phyloP scores from a whole-genome alignment of 257 asterid species.

The Rhazya stricta region DNA sequence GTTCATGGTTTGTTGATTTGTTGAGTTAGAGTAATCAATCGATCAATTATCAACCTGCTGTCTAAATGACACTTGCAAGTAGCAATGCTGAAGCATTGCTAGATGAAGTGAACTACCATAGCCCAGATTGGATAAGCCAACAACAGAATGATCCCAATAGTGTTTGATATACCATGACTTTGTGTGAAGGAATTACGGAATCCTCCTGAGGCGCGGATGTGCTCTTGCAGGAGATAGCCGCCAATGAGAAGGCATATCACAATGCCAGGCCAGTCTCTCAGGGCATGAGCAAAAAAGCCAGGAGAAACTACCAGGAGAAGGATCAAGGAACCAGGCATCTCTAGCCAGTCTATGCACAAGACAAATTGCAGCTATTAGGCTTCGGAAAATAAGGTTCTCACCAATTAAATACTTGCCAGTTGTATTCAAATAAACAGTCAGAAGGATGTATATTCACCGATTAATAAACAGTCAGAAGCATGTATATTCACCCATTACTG shows the following conservation, averaged over 20 bases:
- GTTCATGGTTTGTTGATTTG: too few species aligned
- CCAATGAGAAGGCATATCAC: slow-evolving; percentile 63
- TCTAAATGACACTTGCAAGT: too few species aligned
- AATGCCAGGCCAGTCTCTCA: slow-evolving; percentile 61
- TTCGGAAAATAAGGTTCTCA: not conserved
- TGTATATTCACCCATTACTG: not conserved
- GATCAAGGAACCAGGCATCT: slow-evolving; percentile 89
- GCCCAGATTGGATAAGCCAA: slow-evolving; percentile 76
- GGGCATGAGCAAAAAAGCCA: slow-evolving; percentile 46
- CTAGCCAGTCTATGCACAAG: slow-evolving; percentile 61
- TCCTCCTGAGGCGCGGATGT: slow-evolving; percentile 84
- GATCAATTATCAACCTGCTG: not conserved
- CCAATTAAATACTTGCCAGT: too few species aligned
- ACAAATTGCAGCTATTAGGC: not conserved
- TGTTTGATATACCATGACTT: slow-evolving; percentile 82
- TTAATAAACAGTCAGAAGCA: not conserved
- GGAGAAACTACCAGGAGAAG: slow-evolving; percentile 88
- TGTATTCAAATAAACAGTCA: not conserved
- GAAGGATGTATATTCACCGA: too few species aligned
- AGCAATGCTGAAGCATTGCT: not conserved
- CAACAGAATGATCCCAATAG: slow-evolving; percentile 68
- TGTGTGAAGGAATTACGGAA: slow-evolving; percentile 81
- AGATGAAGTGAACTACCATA: slow-evolving; percentile 37
- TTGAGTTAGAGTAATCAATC: not conserved
- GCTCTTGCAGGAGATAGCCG: slow-evolving; percentile 83